Evolutionary conservation across 192 early-diverging fungal genomes (phyloP).

Genomic region (Lobulomyces angularis): DNA sequence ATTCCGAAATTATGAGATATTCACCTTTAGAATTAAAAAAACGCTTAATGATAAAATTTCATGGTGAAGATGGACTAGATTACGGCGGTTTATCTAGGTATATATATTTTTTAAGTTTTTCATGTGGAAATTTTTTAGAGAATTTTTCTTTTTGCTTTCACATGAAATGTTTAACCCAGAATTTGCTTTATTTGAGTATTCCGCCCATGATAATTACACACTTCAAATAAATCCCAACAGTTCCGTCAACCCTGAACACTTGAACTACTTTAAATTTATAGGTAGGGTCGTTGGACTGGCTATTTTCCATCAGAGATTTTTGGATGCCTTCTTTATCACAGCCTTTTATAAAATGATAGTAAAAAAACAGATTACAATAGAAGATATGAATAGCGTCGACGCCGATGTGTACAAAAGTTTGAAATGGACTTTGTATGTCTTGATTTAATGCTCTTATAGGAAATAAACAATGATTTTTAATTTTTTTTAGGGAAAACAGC

Average conservation of each 20-base stretch:
- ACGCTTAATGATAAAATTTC: slow-evolving; percentile 96
- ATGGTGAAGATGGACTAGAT: slow-evolving; percentile 95
- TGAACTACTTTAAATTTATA: slow-evolving; percentile 97
- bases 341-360: slow-evolving; percentile 96
- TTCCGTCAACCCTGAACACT: slow-evolving; percentile 88
- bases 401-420: slow-evolving; percentile 81
- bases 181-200: slow-evolving; percentile 93
- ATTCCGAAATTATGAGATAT: slow-evolving; percentile 90
- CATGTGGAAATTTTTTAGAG: slow-evolving; percentile 27
- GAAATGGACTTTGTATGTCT: slow-evolving; percentile 76
- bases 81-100: slow-evolving; percentile 91
- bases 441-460: not conserved
- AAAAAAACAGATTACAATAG: slow-evolving; percentile 73
- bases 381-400: slow-evolving; percentile 91
- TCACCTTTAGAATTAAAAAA: slow-evolving; percentile 85
- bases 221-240: slow-evolving; percentile 96
- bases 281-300: slow-evolving; percentile 90
- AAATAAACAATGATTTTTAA: slow-evolving; percentile 2
- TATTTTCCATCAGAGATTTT: slow-evolving; percentile 92
- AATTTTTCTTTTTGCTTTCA: slow-evolving; percentile 95
- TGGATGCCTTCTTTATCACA: slow-evolving; percentile 91
- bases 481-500: slow-evolving; percentile 60
- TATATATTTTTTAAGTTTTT: not conserved
- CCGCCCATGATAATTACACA: slow-evolving; percentile 95
- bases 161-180: slow-evolving; percentile 99